Evolutionary conservation across 192 early-diverging fungal genomes (phyloP), one percentile per base, ranked within the genome.

Genomic region (Obelidium mucronatum): DNA sequence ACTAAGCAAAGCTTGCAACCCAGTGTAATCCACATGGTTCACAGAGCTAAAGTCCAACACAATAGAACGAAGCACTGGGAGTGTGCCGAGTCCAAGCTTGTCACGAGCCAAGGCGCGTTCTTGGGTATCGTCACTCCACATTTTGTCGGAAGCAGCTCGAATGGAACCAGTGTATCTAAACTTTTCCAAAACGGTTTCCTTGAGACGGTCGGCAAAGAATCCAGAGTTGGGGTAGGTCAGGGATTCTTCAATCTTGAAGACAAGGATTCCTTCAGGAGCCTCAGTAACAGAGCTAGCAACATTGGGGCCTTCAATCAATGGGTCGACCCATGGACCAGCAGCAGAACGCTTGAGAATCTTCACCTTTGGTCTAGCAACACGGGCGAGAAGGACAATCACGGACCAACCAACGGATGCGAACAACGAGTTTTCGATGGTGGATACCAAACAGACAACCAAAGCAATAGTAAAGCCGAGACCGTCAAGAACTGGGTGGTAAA

Each of bases 41-140:
- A 96, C 93, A 31, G 87, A 89, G 0, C 89, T 84, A 63, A 97
- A 90, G 77, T 97, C 96, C 59, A 97, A 85, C 40, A 97, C 83
- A 28, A 95, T 77, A 1, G 94, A 90, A 28, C 86, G 83, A 26
- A 96, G 83, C 2, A 80, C 73, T 13, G 77, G 81, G 17, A 80
- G 78, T 4, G 35, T 19, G 33, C 48, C 30, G 13, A 31, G 34
- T 13, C 63, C 63, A 4, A 15, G 8, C 63, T 17, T 35, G n/a
- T 37, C 55, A 59, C 2, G 55, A 35, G 52, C 1, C 8, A 34
- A 31, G 74, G 58, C 42, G 26, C 71, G 62, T 15, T 80, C 78
- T 17, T 80, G 82, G 35, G 81, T 78, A 59, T 82, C 73, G 54
- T 83, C 81, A 66, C 60, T 69, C 81, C 80, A 85, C 17, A 72